Conservation (phyloP, 495 filamentous ascomycete species). For the Penicillium pulvis region DNA sequence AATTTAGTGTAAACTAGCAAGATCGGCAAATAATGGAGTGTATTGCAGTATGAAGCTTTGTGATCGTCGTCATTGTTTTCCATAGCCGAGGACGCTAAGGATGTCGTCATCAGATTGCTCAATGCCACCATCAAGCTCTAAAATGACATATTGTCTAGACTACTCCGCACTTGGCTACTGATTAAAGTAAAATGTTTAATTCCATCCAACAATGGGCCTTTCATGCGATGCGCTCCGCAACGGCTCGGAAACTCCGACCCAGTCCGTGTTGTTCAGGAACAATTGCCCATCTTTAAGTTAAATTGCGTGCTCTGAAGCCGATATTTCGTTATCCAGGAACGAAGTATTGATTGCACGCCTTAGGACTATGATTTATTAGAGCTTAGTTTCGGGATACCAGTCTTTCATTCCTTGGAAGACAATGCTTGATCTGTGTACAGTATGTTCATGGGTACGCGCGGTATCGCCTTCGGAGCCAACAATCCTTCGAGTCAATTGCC, state of each 20-base stretch:
- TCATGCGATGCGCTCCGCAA: not conserved
- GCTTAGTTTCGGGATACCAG: not conserved
- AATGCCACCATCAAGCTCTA: slow-evolving; percentile 3
- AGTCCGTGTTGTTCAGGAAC: not conserved
- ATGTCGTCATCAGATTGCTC: slow-evolving; percentile 4
- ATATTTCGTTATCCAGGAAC: not conserved
- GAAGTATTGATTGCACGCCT: not conserved
- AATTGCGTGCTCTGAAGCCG: not conserved
- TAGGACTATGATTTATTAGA: not conserved
- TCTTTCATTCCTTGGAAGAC: not conserved
- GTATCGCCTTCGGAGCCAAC: too few species aligned
- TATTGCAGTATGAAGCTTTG: not conserved
- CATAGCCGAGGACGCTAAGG: slow-evolving; percentile 4
- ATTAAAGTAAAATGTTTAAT: not conserved
- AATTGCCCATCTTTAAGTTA: not conserved
- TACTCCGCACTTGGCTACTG: slow-evolving; percentile 12
- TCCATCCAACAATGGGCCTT: not conserved
- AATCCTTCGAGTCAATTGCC: too few species aligned
- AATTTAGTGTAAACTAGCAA: not conserved
- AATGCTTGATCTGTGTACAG: not conserved
- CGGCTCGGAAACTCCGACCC: not conserved
- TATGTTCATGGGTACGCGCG: too few species aligned
- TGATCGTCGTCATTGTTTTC: not conserved
- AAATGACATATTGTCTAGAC: not conserved
- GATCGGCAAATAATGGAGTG: not conserved